These are phyloP conservation scores for Schizosaccharomyces cryophilus DNA, from an alignment of 805 yeast genomes.

Conservation along the genomic window DNA sequence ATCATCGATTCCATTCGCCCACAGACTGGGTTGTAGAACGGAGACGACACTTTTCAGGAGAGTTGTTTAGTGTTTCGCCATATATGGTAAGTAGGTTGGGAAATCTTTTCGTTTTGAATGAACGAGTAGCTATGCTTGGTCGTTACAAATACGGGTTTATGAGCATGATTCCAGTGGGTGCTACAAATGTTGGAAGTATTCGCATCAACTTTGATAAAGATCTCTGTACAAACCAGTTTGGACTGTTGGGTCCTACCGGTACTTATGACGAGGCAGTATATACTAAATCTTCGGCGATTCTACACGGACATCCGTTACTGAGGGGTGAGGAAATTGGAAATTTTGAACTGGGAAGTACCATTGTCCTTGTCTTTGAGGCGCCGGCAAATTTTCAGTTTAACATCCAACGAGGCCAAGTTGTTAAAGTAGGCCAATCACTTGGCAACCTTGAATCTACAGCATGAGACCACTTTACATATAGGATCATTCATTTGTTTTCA, in stretches of 20 bases:
- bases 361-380: slow-evolving; percentile 91
- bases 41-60: slow-evolving; percentile 90
- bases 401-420: slow-evolving; percentile 46
- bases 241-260: not conserved
- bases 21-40: slow-evolving; percentile 83
- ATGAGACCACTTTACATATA: no score
- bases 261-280: slow-evolving; percentile 58
- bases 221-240: slow-evolving; percentile 51
- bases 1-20: slow-evolving; percentile 92
- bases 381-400: slow-evolving; percentile 55
- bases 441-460: slow-evolving; percentile 18
- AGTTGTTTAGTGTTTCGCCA: slow-evolving; percentile 86
- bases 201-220: slow-evolving; percentile 77
- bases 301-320: slow-evolving; percentile 69
- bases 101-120: slow-evolving; percentile 74
- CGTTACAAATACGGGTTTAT: slow-evolving; percentile 94
- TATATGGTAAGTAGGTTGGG: slow-evolving; percentile 72
- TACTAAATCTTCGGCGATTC: slow-evolving; percentile 42
- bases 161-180: slow-evolving; percentile 98
- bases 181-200: slow-evolving; percentile 93
- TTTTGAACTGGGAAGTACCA: slow-evolving; percentile 82
- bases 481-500: no score
- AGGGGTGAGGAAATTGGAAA: slow-evolving; percentile 97
- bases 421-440: slow-evolving; percentile 62
- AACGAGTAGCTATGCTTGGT: slow-evolving; percentile 83